Base-by-base conservation (phyloP, 2,329 filamentous ascomycete genomes). In the Proliferodiscus dingleyae region DNA sequence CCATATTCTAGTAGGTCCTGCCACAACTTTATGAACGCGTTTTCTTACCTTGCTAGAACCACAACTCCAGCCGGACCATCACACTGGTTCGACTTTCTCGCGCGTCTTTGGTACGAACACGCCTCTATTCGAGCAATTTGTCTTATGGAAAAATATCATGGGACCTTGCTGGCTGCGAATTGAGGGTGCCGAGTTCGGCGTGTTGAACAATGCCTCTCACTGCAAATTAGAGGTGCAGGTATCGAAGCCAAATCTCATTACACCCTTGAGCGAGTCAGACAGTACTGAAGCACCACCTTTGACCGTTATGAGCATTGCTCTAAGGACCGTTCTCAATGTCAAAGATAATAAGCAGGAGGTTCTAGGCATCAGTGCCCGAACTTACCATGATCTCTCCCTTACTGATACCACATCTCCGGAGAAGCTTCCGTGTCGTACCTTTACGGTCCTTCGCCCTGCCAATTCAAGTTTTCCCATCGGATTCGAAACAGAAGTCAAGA, bases 91-190 rank as follows among this genome's bases (percentile, higher is more conserved):
- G 64, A 97, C 93, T 0, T 98, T 91, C 63, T 96, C 91, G 1
- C 87, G 88, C 54, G 84, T 95, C 19, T 98, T 98, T 57, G 93
- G 94, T 22, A 85, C 86, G 46, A 95, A 93, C 65, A 98, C 93
- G 0, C 82, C 88, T 1, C 74, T 98, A 0, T 98, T 98, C 58
- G 93, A 98, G 67, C 93, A 98, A 59, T 98, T 98, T 62, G 93
- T 98, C 16, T 75, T 98, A 4, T 96, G 90, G 87, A 97, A 96
- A 70, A 95, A 95, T 62, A 87, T 98, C 58, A 98, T 96, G 91
- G 93, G 93, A 1, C 93, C 93, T 23, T 97, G 93, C 65, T 98
- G 93, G 93, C 77, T 98, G 37, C 90, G 85, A 62, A 93, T 98
- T 45, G 78, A 89, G 54, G 84, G 86, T 55, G 87, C 87, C 23